Conservation (phyloP, 1,284 basidiomycete species). For the Malassezia slooffiae region DNA sequence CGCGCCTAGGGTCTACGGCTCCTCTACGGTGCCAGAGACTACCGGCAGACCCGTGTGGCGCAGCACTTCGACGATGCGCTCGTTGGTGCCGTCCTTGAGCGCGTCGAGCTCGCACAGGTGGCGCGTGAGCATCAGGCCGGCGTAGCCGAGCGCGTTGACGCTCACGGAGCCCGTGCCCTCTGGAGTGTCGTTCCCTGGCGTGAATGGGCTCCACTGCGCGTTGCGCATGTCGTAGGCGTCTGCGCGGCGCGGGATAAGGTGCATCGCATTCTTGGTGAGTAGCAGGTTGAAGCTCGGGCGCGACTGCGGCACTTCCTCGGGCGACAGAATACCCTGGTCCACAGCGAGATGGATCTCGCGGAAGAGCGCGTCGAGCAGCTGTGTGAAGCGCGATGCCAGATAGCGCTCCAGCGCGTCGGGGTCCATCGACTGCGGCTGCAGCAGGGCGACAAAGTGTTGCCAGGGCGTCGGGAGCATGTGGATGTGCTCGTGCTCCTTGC, state of each 20-base stretch:
- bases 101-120: conserved; percentile 25
- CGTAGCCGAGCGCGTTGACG: conserved; percentile 37
- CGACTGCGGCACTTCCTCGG: background rate
- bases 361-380: conserved; percentile 35
- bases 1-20: no score
- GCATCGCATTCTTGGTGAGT: conserved; percentile 35
- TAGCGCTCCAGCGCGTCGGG: conserved; percentile 18
- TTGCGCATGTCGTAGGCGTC: conserved; percentile 23
- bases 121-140: conserved; percentile 32
- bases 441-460: conserved; percentile 41
- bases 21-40: background rate
- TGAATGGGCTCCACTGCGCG: conserved; percentile 11
- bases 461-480: conserved; percentile 37
- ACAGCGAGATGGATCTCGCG: conserved; percentile 10
- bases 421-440: conserved; percentile 17
- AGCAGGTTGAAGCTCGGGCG: conserved; percentile 38
- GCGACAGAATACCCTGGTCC: background rate
- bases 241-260: conserved; percentile 31
- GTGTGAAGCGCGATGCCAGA: conserved; percentile 29
- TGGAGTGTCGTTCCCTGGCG: background rate
- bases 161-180: conserved; percentile 18
- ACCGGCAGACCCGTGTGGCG: conserved; percentile 1
- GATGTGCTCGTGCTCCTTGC: conserved; percentile 28
- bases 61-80: conserved; percentile 6
- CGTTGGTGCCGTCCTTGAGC: conserved; percentile 6